Evolutionary conservation across 148 eudicot genomes (phyloP).

Genomic region (Euryodendron excelsum): DNA sequence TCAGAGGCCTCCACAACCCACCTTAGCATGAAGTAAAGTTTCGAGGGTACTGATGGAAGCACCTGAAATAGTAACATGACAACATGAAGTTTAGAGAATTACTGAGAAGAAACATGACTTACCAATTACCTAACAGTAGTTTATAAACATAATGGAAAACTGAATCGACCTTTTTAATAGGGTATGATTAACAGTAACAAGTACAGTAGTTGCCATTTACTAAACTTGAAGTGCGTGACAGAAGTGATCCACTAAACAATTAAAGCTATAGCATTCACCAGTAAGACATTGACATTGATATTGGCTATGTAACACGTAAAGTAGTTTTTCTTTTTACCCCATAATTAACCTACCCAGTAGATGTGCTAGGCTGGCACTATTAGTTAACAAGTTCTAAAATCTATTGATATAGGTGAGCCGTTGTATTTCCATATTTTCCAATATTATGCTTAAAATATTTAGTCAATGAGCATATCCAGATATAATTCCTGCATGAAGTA

Average conservation of each 20-base stretch:
- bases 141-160: background rate
- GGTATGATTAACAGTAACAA: background rate
- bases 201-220: background rate
- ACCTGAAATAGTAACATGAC: constrained; percentile 53
- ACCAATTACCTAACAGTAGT: background rate
- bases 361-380: background rate
- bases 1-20: constrained; percentile 26
- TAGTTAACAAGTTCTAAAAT: background rate
- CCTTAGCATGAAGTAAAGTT: constrained; percentile 88
- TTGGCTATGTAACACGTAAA: background rate
- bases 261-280: background rate
- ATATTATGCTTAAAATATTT: background rate
- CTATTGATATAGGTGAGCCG: background rate
- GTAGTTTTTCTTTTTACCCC: background rate
- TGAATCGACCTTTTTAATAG: too few relatives aligned
- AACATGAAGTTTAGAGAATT: constrained; percentile 4
- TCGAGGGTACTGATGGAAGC: constrained; percentile 84
- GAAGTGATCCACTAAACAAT: background rate
- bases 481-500: background rate
- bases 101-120: background rate
- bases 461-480: background rate
- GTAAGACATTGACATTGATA: background rate
- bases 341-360: background rate
- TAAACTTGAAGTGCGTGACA: background rate
- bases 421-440: background rate